Base-by-base conservation (phyloP, 116 monocot genomes). In the Phalaenopsis hybrid region DNA sequence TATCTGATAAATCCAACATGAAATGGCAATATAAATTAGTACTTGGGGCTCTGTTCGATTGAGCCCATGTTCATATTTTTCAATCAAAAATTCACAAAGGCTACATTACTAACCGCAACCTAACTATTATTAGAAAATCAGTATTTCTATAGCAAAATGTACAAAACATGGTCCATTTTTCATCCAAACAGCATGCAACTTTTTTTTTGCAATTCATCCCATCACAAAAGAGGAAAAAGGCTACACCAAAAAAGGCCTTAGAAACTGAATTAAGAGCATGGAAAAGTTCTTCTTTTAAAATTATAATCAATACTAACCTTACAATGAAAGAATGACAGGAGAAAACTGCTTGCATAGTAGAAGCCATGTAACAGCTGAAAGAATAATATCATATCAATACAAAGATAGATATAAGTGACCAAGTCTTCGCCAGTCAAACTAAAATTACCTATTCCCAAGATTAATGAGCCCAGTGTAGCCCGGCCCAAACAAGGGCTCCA, bases 391-490 rank as follows among this genome's bases (percentile, higher is more conserved):
- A 44, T 57, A 13, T 33, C 21, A 16, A 50, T 41, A 37, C 33
- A 79, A 18, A 23, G 9, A 78, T 6, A 18, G 31, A 28, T n/a
- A 77, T 1, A 75, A 75, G 20, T 75, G 21, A 18, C 21, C 8
- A 33, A 13, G n/a, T 46, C 1, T 46, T n/a, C 21, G 8, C 8
- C 44, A 45, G 46, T 79, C 41, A 55, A 4, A 74, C 23, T 55
- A 16, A 45, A 28, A 43, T 31, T 85, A 97, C 98, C 98, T 98
- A 83, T 98, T 98, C 18, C 98, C 98, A 73, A 98, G 93, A 88
- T 98, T 98, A 65, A 83, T 68, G 77, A 98, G 93, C 18, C 98
- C 98, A 78, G 95, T 98, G 89, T 92, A 92, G 18, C 98, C 98
- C 52, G 93, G 93, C 75, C 98, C 98, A 89, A 88, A 90, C 57